Base-by-base conservation (phyloP, 2,329 filamentous ascomycete species). In the Taxawa tesnikishii region DNA sequence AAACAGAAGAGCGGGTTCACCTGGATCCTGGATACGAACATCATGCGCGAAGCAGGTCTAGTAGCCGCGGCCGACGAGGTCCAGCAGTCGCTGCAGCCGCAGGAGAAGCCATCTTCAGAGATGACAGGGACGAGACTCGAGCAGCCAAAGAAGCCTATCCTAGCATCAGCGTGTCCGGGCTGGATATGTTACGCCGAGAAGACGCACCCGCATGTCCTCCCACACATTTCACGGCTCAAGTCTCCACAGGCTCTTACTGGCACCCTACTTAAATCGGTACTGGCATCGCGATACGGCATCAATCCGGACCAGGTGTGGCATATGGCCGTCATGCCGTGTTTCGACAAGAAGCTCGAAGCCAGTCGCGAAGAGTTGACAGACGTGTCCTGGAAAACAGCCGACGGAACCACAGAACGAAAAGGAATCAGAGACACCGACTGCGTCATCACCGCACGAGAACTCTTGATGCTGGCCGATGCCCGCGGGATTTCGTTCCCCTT, bases 151-250 rank as follows among this genome's bases (percentile, higher is more conserved):
- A 60, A 59, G 39, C 82, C 83, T 0, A 75, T 88, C 17, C 68
- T 98, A 26, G 84, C 87, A 6, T 87, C 87, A 3, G 84, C 84
- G 13, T 98, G 90, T 54, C 90, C 90, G 1, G 90, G 90, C 6
- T 98, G 92, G 87, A 88, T 98, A 34, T 98, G 90, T 60, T 98
- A 98, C 50, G 88, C 88, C 15, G 90, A 98, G 56, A 96, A 98
- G 62, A 96, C 88, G 34, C 90, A 98, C 50, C 85, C 90, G 2
- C 79, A 94, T 49, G 76, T 96, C 34, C 68, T 98, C 30, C 84
- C 85, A 16, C 85, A 98, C 55, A 67, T 98, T 33, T 94, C 87
- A 36, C 75, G 75, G 30, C 68, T 96, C 41, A 98, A 96, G 55
- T 94, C 87, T 4, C 88, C 90, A 10, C 90, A 98, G 56, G 88